A percentile compares a stretch with the other conserved stretches of the same genome.
Conservation (phyloP, 441 rosid genomes). For the Isatis lusitanica region DNA sequence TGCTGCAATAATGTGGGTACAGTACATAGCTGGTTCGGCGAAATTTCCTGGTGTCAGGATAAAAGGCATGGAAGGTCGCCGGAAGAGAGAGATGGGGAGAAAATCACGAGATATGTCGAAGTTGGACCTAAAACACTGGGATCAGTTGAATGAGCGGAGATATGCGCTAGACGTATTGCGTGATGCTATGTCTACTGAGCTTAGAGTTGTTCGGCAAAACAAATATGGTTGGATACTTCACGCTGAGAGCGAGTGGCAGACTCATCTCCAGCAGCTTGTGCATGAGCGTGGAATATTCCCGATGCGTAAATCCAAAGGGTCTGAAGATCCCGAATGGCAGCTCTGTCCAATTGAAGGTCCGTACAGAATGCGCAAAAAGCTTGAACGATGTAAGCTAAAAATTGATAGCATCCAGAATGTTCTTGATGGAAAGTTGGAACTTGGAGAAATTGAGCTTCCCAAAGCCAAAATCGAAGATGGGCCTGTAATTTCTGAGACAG, state of each 20-base stretch:
- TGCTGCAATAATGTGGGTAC: constrained; percentile 99
- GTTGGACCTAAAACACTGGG: constrained; percentile 92
- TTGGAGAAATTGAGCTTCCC: constrained; percentile 64
- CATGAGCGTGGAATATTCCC: constrained; percentile 99
- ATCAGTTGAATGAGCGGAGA: constrained; percentile 93
- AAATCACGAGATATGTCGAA: constrained; percentile 83
- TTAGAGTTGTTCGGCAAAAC: constrained; percentile 99
- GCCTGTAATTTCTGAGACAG: constrained; percentile 62
- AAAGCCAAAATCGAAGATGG: constrained; percentile 60
- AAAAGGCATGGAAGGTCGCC: constrained; percentile 94
- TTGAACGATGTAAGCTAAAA: constrained; percentile 83
- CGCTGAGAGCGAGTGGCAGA: constrained; percentile 99
- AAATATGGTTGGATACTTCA: constrained; percentile 99
- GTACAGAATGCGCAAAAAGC: constrained; percentile 99
- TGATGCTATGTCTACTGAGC: constrained; percentile 98
- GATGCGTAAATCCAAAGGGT: constrained; percentile 54
- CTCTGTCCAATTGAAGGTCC: constrained; percentile 99
- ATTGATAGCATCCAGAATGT: constrained; percentile 90
- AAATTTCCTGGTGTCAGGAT: constrained; percentile 99
- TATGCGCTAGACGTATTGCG: constrained; percentile 96
- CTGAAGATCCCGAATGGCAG: constrained; percentile 95
- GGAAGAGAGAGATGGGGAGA: constrained; percentile 93
- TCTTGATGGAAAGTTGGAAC: constrained; percentile 75
- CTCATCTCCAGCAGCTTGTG: constrained; percentile 96
- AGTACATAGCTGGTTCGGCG: constrained; percentile 92